Conservation (phyloP, 2,329 filamentous ascomycete species). For the Apiospora hydei region DNA sequence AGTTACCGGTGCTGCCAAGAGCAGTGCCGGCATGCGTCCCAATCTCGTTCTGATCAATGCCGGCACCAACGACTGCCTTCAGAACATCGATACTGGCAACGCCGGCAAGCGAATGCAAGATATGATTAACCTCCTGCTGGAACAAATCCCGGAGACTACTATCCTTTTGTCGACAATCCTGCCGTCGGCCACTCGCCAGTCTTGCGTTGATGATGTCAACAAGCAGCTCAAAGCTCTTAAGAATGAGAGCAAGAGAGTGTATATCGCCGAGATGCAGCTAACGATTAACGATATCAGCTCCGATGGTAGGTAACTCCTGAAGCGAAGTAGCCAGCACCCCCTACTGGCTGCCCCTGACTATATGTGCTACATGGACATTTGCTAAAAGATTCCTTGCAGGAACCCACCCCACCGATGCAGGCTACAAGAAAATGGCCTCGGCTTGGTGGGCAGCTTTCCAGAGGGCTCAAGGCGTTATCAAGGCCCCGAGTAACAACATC, state of each 20-base stretch:
- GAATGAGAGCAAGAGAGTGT: constrained; percentile 23
- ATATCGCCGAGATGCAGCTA: constrained; percentile 28
- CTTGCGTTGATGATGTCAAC: constrained; percentile 26
- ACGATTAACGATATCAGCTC: constrained; percentile 22
- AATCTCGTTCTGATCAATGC: constrained; percentile 27
- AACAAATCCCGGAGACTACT: constrained; percentile 23
- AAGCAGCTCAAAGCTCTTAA: constrained; percentile 25
- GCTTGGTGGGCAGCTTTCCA: constrained; percentile 31
- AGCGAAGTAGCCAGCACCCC: background rate
- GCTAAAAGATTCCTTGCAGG: background rate
- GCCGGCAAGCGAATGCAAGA: constrained; percentile 18
- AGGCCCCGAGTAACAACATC: constrained; percentile 11
- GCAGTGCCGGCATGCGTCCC: constrained; percentile 20
- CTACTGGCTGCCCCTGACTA: background rate
- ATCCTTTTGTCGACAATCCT: constrained; percentile 27
- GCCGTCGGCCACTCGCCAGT: constrained; percentile 25
- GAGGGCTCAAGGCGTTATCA: constrained; percentile 19
- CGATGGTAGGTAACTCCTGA: background rate
- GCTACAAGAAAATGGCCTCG: constrained; percentile 29
- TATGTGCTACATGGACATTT: background rate
- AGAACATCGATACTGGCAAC: constrained; percentile 18
- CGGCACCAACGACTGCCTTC: constrained; percentile 26
- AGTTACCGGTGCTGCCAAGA: constrained; percentile 22
- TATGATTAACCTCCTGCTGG: constrained; percentile 22
- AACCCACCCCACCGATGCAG: constrained; percentile 30